These are phyloP conservation scores for Myriosclerotinia scirpicola DNA, from an alignment of 2,329 filamentous ascomycete species.

Conservation along the genomic window DNA sequence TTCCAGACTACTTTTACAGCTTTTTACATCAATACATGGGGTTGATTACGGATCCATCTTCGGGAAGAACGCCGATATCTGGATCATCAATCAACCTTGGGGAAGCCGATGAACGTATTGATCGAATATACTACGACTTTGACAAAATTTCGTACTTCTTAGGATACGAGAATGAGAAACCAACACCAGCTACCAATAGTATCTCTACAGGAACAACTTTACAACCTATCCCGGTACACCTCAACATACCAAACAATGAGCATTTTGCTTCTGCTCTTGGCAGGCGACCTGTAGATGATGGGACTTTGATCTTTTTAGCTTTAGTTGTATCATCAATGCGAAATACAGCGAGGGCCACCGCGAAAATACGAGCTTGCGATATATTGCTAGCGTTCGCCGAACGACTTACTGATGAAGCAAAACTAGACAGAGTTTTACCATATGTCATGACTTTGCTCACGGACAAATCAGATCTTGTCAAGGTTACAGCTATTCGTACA, in stretches of 20 bases:
- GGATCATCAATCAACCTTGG: slow-evolving; percentile 70
- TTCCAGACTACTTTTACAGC: slow-evolving; percentile 95
- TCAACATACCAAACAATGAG: slow-evolving; percentile 85
- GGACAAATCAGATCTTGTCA: slow-evolving; percentile 81
- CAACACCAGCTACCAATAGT: slow-evolving; percentile 36
- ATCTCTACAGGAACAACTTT: slow-evolving; percentile 53
- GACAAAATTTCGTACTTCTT: slow-evolving; percentile 97
- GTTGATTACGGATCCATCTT: slow-evolving; percentile 85
- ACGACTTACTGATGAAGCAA: slow-evolving; percentile 89
- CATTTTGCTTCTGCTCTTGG: slow-evolving; percentile 63
- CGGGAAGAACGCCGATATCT: slow-evolving; percentile 70
- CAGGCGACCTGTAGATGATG: slow-evolving; percentile 72
- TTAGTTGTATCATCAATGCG: slow-evolving; percentile 85
- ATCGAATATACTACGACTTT: slow-evolving; percentile 90
- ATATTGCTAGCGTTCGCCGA: slow-evolving; percentile 89
- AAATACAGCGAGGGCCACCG: slow-evolving; percentile 85
- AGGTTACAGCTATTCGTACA: slow-evolving; percentile 79
- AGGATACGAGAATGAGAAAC: slow-evolving; percentile 60
- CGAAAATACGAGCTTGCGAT: slow-evolving; percentile 85
- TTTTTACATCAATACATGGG: slow-evolving; percentile 98
- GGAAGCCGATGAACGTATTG: slow-evolving; percentile 90
- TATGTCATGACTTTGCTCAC: slow-evolving; percentile 82
- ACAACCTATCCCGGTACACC: slow-evolving; percentile 72
- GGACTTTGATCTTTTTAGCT: slow-evolving; percentile 87
- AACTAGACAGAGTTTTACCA: slow-evolving; percentile 87